Base-by-base conservation (phyloP, 192 early-diverging fungal genomes). In the Coemansia sp. region DNA sequence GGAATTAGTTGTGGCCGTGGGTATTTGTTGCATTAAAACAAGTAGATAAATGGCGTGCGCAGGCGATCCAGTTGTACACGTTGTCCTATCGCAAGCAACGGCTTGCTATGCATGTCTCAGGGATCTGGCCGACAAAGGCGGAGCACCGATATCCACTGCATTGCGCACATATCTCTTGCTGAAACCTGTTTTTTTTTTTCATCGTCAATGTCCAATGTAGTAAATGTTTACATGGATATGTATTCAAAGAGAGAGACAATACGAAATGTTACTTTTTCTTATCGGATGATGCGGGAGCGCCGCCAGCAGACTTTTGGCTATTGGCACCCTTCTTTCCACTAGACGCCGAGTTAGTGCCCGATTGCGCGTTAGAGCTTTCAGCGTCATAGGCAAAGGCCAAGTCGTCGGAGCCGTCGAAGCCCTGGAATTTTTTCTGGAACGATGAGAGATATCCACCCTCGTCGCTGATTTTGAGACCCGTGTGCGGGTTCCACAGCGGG, bases 401-500 rank as follows among this genome's bases (percentile, higher is more conserved):
- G 75, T 62, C 61, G 20, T 62, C 81, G 20, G 90, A 80, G 39
- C 86, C 88, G 12, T 75, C 85, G 60, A 90, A 78, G 20, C 90
- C 90, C 20, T 90, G 89, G 83, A 92, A 97, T 63, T 89, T 87
- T 74, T 91, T 89, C 55, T 88, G 83, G 86, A 98, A 98, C 80
- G 89, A 89, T 10, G 91, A 85, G 36, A 98, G 71, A 49, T 94
- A 92, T 1, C 91, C 95, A 33, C 87, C 89, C 52, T 92, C 90
- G 73, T 96, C 94, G n/a, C 92, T 80, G 63, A 84, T 69, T 62
- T 83, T 72, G 46, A 78, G 75, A 12, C 65, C 71, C 53, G 86
- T 64, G 58, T 88, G 79, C 5, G 95, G 94, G 78, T 96, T 97
- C 97, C 97, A 98, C 11, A 98, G 85, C 29, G 91, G 89, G 69